Conservation (phyloP, 1,139 yeast species). For the Zygoascus sp. region DNA sequence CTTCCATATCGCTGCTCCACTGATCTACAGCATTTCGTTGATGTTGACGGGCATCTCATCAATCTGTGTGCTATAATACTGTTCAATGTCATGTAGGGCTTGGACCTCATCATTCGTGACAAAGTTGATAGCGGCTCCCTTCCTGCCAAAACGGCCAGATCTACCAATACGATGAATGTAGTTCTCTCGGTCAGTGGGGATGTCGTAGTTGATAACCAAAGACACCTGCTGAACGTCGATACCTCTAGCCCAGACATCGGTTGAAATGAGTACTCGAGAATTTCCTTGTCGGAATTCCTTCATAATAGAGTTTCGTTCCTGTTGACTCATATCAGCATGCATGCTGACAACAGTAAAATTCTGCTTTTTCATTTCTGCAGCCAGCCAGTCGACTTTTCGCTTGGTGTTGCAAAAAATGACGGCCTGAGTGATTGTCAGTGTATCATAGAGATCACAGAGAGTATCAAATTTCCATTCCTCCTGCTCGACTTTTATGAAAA, state of each 20-base stretch:
- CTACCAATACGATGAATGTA: conserved; percentile 93
- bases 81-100: conserved; percentile 65
- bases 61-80: conserved; percentile 70
- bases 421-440: conserved; percentile 92
- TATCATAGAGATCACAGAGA: conserved; percentile 85
- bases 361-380: conserved; percentile 69
- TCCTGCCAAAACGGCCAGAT: conserved; percentile 92
- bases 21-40: conserved; percentile 40
- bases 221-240: conserved; percentile 98
- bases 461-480: conserved; percentile 97
- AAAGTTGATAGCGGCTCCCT: conserved; percentile 90
- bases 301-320: conserved; percentile 86
- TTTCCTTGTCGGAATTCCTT: conserved; percentile 54
- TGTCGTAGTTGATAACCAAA: conserved; percentile 84
- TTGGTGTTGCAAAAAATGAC: conserved; percentile 94
- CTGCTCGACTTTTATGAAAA: conserved; percentile 76
- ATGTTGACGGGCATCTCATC: conserved; percentile 85
- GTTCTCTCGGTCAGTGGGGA: conserved; percentile 81
- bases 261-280: conserved; percentile 80
- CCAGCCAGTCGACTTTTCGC: conserved; percentile 86
- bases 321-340: conserved; percentile 98
- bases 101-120: conserved; percentile 65
- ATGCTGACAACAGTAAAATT: conserved; percentile 87
- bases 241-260: conserved; percentile 98
- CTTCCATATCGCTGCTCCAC: too few relatives aligned